Base-by-base conservation (phyloP, 176 grass and related monocot genomes). In the Cocos nucifera region DNA sequence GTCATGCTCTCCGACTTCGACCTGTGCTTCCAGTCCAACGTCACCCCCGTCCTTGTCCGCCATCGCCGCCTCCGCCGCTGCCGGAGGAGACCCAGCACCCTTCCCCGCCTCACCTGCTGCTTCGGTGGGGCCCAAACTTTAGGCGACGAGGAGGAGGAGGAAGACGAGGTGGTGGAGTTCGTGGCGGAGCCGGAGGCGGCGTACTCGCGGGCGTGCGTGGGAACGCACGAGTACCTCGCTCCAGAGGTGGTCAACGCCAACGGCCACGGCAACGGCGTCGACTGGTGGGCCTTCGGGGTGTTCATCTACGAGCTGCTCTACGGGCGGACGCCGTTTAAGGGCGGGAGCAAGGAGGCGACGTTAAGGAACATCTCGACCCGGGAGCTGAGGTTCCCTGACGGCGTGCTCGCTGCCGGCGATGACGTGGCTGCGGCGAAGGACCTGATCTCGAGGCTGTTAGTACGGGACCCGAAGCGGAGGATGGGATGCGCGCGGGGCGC, bases 261-360 rank as follows among this genome's bases (percentile, higher is more conserved):
- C 48, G 86, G 90, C 17, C 86, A 95, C 49, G 90, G 90, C 50
- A 95, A 86, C 83, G 86, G 76, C 49, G 90, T 95, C 5, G 90
- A 95, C 69, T 95, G 90, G 90, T 95, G 90, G 90, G 90, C 90
- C 17, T 95, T 89, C 74, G 90, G 90, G 3, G 77, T 95, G 2
- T 95, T 95, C 65, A 75, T 95, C 24, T 95, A 89, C 74, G 90
- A 95, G 67, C 86, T 95, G 51, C 75, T 95, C 35, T 89, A 89
- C 67, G 90, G 90, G 2, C 82, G 90, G 51, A 89, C 90, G 29
- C 90, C 90, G 1, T 95, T 95, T 76, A 89, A 95, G 77, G 90
- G 90, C 7, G 54, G 71, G 17, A 82, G 82, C 58, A 95, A 95
- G 64, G 90, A 95, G 71, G 67, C 50, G 44, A 95, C 90, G 3